A percentile compares a stretch with the other conserved stretches of the same genome.
These are phyloP conservation scores for Sporothrix brunneoviolacea DNA, from an alignment of 2,329 filamentous ascomycete genomes.

Conservation along the genomic window DNA sequence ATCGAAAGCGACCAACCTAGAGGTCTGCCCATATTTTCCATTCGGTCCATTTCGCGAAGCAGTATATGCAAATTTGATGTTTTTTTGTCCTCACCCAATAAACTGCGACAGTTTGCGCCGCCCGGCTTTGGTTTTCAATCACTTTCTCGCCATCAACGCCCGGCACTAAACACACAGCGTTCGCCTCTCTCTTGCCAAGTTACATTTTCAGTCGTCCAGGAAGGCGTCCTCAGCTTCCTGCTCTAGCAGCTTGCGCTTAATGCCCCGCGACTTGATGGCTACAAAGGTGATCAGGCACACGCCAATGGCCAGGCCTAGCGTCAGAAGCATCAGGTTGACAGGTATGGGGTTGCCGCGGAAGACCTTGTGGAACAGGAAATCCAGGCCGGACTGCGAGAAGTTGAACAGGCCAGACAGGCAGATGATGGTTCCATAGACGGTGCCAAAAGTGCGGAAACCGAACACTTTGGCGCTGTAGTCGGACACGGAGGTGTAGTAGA, in stretches of 20 bases:
- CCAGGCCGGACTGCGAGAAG: constrained; percentile 74
- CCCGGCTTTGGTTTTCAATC: too few species aligned
- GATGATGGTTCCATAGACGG: constrained; percentile 88
- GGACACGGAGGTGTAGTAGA: constrained; percentile 87
- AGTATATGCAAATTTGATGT: too few species aligned
- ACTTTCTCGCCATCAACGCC: background rate
- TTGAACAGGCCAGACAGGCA: constrained; percentile 78
- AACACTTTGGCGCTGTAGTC: constrained; percentile 91
- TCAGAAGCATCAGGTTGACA: constrained; percentile 64
- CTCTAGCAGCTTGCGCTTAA: constrained; percentile 28
- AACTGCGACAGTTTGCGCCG: too few species aligned
- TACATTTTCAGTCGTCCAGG: background rate
- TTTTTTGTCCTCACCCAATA: too few species aligned
- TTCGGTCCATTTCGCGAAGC: too few species aligned
- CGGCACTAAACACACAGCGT: too few species aligned
- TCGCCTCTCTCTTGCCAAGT: too few species aligned
- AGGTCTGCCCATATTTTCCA: too few species aligned
- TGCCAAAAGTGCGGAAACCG: constrained; percentile 85
- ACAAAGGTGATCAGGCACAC: constrained; percentile 62
- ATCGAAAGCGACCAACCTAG: too few species aligned
- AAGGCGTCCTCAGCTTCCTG: constrained; percentile 27
- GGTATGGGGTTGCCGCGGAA: constrained; percentile 70
- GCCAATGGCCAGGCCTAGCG: constrained; percentile 57
- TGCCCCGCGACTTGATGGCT: constrained; percentile 31
- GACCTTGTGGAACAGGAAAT: constrained; percentile 66